Base-by-base conservation (phyloP, 305 asterid species). In the Plantago coronopus region DNA sequence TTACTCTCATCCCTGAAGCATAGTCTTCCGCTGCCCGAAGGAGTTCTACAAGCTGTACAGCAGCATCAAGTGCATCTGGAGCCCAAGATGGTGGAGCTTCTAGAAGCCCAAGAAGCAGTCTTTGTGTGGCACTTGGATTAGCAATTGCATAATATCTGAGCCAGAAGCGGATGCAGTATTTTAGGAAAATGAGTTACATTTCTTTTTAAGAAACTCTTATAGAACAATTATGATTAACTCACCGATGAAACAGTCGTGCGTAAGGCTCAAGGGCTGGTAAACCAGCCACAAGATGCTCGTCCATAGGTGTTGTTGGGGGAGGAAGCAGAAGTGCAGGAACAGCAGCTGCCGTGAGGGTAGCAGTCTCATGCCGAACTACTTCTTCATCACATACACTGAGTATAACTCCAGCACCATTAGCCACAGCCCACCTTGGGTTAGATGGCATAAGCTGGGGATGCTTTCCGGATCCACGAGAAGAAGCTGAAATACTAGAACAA, bases 31-130 rank as follows among this genome's bases (percentile, higher is more conserved):
- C 97, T 57, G 99, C 99, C 72, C 96, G 87, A 61, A 94, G 94
- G 65, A 94, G 95, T 78, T 94, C 99, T 75, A 89, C 99, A 45
- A 94, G 86, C 66, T 94, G 99, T 44, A 94, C 99, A 70, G 99
- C 87, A 78, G 99, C 99, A 79, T 94, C 96, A 66, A 89, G 96
- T 61, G 99, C 99, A 76, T 94, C 99, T 11, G 99, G 99, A 56
- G 99, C 99, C 99, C 97, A 89, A 17, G 97, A 89, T 42, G 99
- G 97, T 13, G 99, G 97, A 73, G 99, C 99, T 80, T 94, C 97
- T 67, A 93, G 77, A 61, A 94, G 88, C 68, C 99, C 99, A 75
- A 94, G 93, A 69, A 94, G 99, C 75, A 94, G 86, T 76, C 99
- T 89, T 63, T 89, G 97, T 11, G 99, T 94, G 71, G 99, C 97